Evolutionary conservation across 78 protist genomes (phyloP).

Genomic region (Dictyostelium capitatum): DNA sequence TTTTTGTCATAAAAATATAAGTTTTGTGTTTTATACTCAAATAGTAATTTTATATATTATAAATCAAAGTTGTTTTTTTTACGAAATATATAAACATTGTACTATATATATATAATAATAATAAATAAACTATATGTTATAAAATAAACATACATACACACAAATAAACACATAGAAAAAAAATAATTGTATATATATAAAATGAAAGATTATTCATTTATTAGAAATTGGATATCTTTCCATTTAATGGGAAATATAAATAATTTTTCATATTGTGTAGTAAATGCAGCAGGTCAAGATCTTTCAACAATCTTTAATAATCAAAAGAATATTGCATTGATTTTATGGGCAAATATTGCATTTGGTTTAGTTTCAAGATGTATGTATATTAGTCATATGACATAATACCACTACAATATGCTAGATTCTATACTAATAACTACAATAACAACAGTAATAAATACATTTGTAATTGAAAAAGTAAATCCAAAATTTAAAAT

Average conservation of each 20-base stretch:
- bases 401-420: not conserved
- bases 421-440: no score
- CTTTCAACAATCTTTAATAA: constrained; percentile 18
- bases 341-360: constrained; percentile 79
- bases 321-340: constrained; percentile 24
- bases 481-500: constrained; percentile 33
- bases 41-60: no score
- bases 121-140: no score
- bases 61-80: no score
- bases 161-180: no score
- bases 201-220: constrained; percentile 18
- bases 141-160: no score
- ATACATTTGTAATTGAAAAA: constrained; percentile 56
- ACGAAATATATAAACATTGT: no score
- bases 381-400: constrained; percentile 8
- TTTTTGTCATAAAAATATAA: no score
- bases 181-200: no score
- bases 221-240: constrained; percentile 76
- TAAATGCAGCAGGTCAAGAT: constrained; percentile 63
- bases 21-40: no score
- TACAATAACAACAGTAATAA: no score
- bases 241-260: constrained; percentile 85
- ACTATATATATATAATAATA: no score
- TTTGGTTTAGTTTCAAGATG: constrained; percentile 77
- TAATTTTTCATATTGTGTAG: constrained; percentile 74